Evolutionary conservation across 2,329 filamentous ascomycete genomes (phyloP).

Genomic region (Byssothecium circinans): DNA sequence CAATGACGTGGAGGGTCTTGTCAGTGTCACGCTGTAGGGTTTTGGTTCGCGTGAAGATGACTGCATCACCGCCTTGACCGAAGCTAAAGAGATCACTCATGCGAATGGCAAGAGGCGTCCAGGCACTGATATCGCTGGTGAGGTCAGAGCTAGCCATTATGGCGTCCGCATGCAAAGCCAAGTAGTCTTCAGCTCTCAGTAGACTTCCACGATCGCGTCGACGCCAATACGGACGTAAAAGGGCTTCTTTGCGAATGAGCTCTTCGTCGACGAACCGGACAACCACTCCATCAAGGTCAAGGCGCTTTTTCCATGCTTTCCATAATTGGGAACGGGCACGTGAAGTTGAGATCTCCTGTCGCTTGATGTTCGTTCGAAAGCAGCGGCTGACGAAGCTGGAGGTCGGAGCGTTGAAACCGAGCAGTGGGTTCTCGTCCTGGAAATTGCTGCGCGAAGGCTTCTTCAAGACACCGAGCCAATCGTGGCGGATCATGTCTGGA

Average conservation of each 20-base stretch:
- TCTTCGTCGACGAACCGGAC: constrained; percentile 47
- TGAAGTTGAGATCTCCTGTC: constrained; percentile 43
- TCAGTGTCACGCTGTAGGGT: constrained; percentile 50
- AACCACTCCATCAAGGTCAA: constrained; percentile 43
- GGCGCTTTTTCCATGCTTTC: constrained; percentile 46
- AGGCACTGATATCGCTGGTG: constrained; percentile 55
- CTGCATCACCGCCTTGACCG: constrained; percentile 56
- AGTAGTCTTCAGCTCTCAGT: constrained; percentile 42
- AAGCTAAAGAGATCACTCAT: constrained; percentile 56
- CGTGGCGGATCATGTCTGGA: constrained; percentile 57
- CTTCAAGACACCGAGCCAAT: constrained; percentile 45
- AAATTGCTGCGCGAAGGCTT: constrained; percentile 44
- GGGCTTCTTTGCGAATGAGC: constrained; percentile 38
- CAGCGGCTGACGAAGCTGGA: constrained; percentile 37
- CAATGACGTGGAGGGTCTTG: constrained; percentile 43
- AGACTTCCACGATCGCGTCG: constrained; percentile 42
- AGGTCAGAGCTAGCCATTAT: constrained; percentile 57
- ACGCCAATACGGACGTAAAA: constrained; percentile 44
- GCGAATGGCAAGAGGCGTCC: constrained; percentile 56
- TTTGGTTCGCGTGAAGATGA: constrained; percentile 54
- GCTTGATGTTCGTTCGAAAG: constrained; percentile 45
- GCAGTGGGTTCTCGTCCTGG: constrained; percentile 55
- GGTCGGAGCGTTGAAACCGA: constrained; percentile 48
- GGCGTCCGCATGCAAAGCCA: constrained; percentile 50
- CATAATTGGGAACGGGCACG: constrained; percentile 43